These are phyloP conservation scores for Canna indica DNA, from an alignment of 176 grass and related monocot genomes.

Conservation along the genomic window DNA sequence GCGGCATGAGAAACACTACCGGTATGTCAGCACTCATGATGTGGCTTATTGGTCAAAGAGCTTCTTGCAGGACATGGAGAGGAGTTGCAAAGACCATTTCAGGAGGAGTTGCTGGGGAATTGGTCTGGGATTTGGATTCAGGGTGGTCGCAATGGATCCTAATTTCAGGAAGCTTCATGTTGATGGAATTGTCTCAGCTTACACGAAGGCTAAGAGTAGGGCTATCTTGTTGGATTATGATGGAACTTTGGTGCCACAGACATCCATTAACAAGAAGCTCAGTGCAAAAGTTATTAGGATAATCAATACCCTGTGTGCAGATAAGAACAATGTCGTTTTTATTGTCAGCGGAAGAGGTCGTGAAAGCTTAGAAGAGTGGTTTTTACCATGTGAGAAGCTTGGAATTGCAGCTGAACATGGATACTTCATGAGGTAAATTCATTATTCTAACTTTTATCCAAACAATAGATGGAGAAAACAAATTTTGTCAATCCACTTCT, in stretches of 20 bases:
- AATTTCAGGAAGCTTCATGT: slow-evolving; percentile 20
- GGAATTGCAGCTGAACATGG: slow-evolving; percentile 65
- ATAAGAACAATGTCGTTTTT: slow-evolving; percentile 23
- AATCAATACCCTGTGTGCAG: slow-evolving; percentile 14
- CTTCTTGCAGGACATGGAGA: slow-evolving; percentile 21
- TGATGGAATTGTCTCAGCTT: slow-evolving; percentile 16
- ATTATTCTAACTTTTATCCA: neutral
- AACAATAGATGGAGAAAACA: neutral
- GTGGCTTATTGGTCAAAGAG: slow-evolving; percentile 21
- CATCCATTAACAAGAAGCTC: slow-evolving; percentile 5
- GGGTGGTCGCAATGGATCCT: slow-evolving; percentile 16
- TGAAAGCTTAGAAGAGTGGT: neutral
- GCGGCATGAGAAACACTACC: slow-evolving; percentile 21
- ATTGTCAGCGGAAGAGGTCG: slow-evolving; percentile 21
- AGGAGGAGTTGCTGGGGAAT: slow-evolving; percentile 18
- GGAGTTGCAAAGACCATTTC: slow-evolving; percentile 19
- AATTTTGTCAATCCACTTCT: neutral
- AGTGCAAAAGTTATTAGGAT: slow-evolving; percentile 10
- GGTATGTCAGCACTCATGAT: slow-evolving; percentile 21
- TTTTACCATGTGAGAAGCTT: slow-evolving; percentile 34
- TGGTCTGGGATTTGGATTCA: slow-evolving; percentile 22
- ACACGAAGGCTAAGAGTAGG: slow-evolving; percentile 14
- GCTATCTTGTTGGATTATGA: slow-evolving; percentile 22
- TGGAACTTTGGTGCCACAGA: slow-evolving; percentile 10
- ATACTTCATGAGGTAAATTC: slow-evolving; percentile 45